Conservation (phyloP, 2,329 filamentous ascomycete species). For the Boeremia exigua region DNA sequence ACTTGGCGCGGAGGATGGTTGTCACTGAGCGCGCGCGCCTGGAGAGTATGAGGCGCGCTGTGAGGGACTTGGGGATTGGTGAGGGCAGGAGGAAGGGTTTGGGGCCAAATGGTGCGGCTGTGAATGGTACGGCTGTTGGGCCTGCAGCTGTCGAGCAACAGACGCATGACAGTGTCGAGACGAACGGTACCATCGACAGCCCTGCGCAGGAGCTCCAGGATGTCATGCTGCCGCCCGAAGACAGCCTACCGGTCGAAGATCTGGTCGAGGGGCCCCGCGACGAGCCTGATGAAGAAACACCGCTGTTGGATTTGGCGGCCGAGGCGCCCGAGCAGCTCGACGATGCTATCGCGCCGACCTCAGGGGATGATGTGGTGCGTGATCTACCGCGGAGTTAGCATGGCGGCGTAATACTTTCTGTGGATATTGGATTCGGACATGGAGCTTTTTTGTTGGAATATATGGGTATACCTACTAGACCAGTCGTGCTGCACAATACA, state of each 20-base stretch:
- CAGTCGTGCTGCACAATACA: no score
- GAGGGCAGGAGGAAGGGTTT: background rate
- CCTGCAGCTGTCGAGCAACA: background rate
- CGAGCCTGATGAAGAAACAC: slow-evolving; percentile 1
- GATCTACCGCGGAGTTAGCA: background rate
- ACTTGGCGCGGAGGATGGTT: slow-evolving; percentile 79
- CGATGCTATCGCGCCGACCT: background rate
- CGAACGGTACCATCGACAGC: background rate
- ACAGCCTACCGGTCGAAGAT: background rate
- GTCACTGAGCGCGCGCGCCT: slow-evolving; percentile 79
- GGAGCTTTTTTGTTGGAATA: no score
- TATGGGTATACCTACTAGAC: no score
- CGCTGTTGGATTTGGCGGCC: slow-evolving; percentile 5
- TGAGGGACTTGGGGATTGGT: slow-evolving; percentile 60
- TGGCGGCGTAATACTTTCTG: no score
- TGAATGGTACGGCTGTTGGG: background rate
- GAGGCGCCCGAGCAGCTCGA: slow-evolving; percentile 8
- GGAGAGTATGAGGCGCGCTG: slow-evolving; percentile 78
- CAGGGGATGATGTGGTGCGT: background rate
- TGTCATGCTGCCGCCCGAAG: background rate
- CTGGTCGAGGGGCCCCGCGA: background rate
- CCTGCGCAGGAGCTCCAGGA: background rate
- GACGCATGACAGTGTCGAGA: background rate
- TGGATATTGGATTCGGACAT: no score
- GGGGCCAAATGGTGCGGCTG: background rate